phyloP scores from a whole-genome alignment of 1,284 basidiomycete species.

The Gomphus sp. region DNA sequence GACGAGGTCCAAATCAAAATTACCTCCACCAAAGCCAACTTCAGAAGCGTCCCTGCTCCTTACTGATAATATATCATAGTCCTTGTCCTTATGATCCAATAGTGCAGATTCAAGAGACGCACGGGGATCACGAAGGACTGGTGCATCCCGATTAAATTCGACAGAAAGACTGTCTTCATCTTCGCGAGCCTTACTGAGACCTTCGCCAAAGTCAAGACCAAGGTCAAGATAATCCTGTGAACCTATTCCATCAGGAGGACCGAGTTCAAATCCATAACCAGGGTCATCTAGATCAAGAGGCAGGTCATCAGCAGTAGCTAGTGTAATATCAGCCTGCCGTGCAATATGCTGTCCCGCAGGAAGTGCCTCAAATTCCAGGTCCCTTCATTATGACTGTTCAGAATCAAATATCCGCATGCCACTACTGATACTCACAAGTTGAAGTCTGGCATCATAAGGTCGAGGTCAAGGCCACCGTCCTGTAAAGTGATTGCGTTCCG shows the following conservation, averaged over 20 bases:
- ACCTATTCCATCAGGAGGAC: slow-evolving; percentile 73
- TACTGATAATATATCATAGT: slow-evolving; percentile 52
- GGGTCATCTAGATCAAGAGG: slow-evolving; percentile 49
- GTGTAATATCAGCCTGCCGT: slow-evolving; percentile 75
- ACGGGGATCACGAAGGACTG: slow-evolving; percentile 30
- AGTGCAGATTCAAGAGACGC: slow-evolving; percentile 52
- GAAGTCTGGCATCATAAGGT: slow-evolving; percentile 73
- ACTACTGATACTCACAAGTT: slow-evolving; percentile 46
- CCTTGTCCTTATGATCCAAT: slow-evolving; percentile 38
- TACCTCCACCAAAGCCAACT: slow-evolving; percentile 47
- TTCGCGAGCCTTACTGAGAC: slow-evolving; percentile 31
- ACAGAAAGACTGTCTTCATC: slow-evolving; percentile 50
- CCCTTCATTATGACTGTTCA: slow-evolving; percentile 34
- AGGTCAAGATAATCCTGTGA: slow-evolving; percentile 69
- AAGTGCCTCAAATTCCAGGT: slow-evolving; percentile 65
- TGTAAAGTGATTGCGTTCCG: slow-evolving; percentile 83
- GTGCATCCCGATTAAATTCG: slow-evolving; percentile 68
- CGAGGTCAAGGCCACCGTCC: slow-evolving; percentile 56
- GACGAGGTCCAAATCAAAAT: slow-evolving; percentile 36
- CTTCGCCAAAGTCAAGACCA: slow-evolving; percentile 63
- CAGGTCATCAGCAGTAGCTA: slow-evolving; percentile 61
- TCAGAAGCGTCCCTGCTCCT: slow-evolving; percentile 56
- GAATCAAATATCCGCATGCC: background rate
- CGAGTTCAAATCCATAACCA: slow-evolving; percentile 56
- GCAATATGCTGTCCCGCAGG: slow-evolving; percentile 74